Evolutionary conservation across 305 asterid species (phyloP), one percentile per base, ranked within the genome.

Genomic region (Solanum aculeatissimum): DNA sequence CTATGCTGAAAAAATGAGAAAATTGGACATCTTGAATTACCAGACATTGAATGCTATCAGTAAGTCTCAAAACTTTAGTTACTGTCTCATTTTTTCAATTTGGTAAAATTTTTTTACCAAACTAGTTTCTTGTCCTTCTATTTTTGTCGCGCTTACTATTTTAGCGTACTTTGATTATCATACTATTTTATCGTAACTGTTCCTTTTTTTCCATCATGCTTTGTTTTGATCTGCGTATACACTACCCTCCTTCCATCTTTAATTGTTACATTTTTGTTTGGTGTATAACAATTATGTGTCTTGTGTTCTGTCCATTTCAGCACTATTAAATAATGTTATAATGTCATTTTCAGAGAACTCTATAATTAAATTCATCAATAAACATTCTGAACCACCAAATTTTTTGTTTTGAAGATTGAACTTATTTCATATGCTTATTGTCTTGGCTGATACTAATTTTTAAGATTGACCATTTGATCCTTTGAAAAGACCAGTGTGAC

Each of bases 41-140:
- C 99, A 96, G 87, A 95, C 94, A 54, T 66, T 93, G 86, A 92
- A 96, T 29, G 98, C 99, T 8, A 96, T 96, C 87, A 95, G 98
- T 96, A 90, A 95, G 96, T 89, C 14, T 16, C 53, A 6, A 65
- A 84, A 43, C 35, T 57, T 35, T 4, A 29, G 35, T 47, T 53
- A 25, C 55, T 32, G 16, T n/a, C 12, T 27, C n/a, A n/a, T 51
- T 51, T 15, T 51, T 4, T 7, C n/a, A 16, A 3, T 18, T 53
- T 53, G 58, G 58, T 53, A 16, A 35, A 19, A 4, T 18, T 27
- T 27, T 18, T 49, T 47, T 47, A 47, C 13, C 51, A 45, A 45
- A 45, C 51, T 51, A 53, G 21, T 16, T 53, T 53, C 8, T 53
- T 16, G n/a, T 16, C n/a, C 16, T 53, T 53, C 57, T 51, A 51